A percentile compares a stretch with the other conserved stretches of the same genome.
phyloP scores from a whole-genome alignment of 106 monocot genomes.

The Apostasia ramifera region DNA sequence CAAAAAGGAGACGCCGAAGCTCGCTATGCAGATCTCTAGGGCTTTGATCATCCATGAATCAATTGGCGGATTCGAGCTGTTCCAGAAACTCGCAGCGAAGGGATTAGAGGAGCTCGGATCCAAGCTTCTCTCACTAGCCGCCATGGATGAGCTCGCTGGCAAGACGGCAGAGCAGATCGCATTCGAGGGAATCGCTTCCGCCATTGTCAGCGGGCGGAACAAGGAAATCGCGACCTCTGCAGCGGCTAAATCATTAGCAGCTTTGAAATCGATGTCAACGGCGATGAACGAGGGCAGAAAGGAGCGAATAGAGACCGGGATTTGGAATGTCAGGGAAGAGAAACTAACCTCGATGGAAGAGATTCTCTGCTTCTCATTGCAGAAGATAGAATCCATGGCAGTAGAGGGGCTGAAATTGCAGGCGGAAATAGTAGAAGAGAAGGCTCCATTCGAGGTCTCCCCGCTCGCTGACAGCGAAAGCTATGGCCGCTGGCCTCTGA shows the following conservation, averaged over 20 bases:
- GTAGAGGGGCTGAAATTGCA: constrained; percentile 64
- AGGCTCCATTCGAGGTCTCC: constrained; percentile 58
- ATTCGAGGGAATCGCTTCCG: constrained; percentile 82
- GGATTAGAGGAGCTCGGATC: constrained; percentile 42
- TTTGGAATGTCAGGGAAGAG: constrained; percentile 70
- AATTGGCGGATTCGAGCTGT: constrained; percentile 59
- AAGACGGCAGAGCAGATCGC: constrained; percentile 93
- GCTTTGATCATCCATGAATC: constrained; percentile 50
- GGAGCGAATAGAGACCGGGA: constrained; percentile 62
- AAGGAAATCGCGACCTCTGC: constrained; percentile 65
- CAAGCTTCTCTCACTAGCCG: constrained; percentile 26
- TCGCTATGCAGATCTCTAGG: constrained; percentile 83
- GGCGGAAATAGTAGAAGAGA: constrained; percentile 57
- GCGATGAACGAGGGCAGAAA: constrained; percentile 46
- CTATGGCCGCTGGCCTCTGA: constrained; percentile 15
- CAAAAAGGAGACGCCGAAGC: constrained; percentile 47
- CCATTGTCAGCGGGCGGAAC: constrained; percentile 65
- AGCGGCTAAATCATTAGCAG: constrained; percentile 49
- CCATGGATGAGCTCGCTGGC: constrained; percentile 76
- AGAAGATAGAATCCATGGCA: constrained; percentile 75
- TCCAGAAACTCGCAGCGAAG: constrained; percentile 53
- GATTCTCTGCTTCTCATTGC: constrained; percentile 41
- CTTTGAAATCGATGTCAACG: constrained; percentile 45
- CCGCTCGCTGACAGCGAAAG: constrained; percentile 15
- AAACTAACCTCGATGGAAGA: constrained; percentile 35